A percentile compares a stretch with the other conserved stretches of the same genome.
phyloP scores from a whole-genome alignment of 2,329 filamentous ascomycete species.

The Aspergillus nomiae region DNA sequence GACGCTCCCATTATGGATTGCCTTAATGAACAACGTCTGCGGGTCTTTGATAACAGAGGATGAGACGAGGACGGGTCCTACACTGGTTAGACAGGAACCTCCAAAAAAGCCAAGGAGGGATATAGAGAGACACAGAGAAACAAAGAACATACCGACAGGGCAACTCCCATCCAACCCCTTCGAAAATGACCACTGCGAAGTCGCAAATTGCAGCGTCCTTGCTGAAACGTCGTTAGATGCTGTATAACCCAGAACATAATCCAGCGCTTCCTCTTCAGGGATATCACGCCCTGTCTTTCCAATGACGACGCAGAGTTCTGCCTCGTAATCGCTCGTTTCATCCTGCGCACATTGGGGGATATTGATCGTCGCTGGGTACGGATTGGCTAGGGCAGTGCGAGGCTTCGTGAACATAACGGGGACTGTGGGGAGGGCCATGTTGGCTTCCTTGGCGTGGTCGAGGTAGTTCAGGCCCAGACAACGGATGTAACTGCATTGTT shows the following conservation, averaged over 20 bases:
- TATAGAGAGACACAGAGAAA: neutral
- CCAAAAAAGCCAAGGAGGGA: neutral
- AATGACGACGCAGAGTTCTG: conserved; percentile 30
- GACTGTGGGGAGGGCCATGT: conserved; percentile 12
- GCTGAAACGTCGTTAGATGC: conserved; percentile 37
- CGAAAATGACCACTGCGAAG: conserved; percentile 27
- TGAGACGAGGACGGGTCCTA: conserved; percentile 29
- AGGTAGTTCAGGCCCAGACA: conserved; percentile 36
- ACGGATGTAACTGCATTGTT: conserved; percentile 32
- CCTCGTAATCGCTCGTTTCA: conserved; percentile 34
- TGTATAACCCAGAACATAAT: conserved; percentile 37
- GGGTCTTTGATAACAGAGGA: conserved; percentile 31
- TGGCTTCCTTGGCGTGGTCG: conserved; percentile 28
- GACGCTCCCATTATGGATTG: conserved; percentile 43
- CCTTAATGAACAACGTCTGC: conserved; percentile 33
- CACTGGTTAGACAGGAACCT: neutral
- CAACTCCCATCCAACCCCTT: conserved; percentile 30
- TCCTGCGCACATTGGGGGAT: conserved; percentile 35
- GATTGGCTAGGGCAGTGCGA: conserved; percentile 28
- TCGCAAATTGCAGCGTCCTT: conserved; percentile 30
- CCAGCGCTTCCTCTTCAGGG: conserved; percentile 24
- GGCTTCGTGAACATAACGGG: conserved; percentile 32
- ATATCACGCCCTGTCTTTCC: conserved; percentile 25
- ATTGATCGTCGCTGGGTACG: conserved; percentile 28
- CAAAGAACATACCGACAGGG: conserved; percentile 25